Percentiles rank a stretch among this genome's conserved stretches.
Evolutionary conservation across 2,329 filamentous ascomycete genomes (phyloP).

Genomic region (Dactylellina drechsleri): DNA sequence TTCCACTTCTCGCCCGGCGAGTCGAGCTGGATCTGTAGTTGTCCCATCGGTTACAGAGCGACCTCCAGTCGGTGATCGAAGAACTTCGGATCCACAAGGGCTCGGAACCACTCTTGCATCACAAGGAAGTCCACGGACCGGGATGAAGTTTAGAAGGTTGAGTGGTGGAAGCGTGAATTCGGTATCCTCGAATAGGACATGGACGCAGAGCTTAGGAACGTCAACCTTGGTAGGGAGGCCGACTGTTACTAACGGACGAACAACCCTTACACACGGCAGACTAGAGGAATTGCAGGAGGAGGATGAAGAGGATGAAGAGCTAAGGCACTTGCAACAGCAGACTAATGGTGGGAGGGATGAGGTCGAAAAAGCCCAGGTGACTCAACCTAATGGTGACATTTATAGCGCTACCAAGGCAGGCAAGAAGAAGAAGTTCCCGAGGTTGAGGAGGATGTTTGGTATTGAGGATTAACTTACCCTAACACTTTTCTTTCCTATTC

Average conservation of each 20-base stretch:
- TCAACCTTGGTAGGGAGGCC: slow-evolving; percentile 41
- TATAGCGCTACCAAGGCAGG: slow-evolving; percentile 28
- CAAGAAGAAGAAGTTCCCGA: slow-evolving; percentile 53
- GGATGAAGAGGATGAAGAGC: slow-evolving; percentile 27
- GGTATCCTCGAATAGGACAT: slow-evolving; percentile 25
- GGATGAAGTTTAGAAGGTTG: slow-evolving; percentile 39
- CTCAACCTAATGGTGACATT: slow-evolving; percentile 33
- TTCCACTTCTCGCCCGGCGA: slow-evolving; percentile 16
- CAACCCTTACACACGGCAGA: slow-evolving; percentile 22
- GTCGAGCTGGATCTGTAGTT: slow-evolving; percentile 28
- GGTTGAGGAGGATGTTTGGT: slow-evolving; percentile 52
- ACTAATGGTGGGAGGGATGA: not conserved
- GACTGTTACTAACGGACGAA: slow-evolving; percentile 10
- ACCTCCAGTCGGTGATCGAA: slow-evolving; percentile 16
- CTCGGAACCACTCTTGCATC: slow-evolving; percentile 3
- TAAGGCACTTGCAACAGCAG: not conserved
- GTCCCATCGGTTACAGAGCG: slow-evolving; percentile 14
- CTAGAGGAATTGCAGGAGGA: slow-evolving; percentile 36
- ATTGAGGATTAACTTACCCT: slow-evolving; percentile 37
- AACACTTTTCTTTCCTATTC: slow-evolving; percentile 3
- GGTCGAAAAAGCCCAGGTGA: slow-evolving; percentile 29
- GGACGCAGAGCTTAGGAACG: slow-evolving; percentile 43
- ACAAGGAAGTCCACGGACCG: slow-evolving; percentile 13
- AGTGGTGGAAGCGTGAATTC: slow-evolving; percentile 40
- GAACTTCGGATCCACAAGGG: slow-evolving; percentile 30